Conservation (phyloP, 176 grass and related monocot genomes). For the Echinochloa phyllopogon region DNA sequence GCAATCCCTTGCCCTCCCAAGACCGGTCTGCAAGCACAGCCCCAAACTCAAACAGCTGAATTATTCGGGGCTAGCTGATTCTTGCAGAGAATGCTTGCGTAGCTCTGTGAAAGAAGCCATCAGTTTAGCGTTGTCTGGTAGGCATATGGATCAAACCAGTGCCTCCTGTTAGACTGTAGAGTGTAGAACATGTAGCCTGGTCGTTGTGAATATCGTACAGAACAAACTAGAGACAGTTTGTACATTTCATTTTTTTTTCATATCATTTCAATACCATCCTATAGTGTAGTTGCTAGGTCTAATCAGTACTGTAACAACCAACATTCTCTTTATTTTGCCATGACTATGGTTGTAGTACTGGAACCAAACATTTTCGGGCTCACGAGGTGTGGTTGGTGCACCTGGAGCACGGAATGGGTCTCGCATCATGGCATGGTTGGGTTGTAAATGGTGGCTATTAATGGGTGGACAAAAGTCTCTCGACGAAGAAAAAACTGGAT, state of each 20-base stretch:
- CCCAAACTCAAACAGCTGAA: constrained; percentile 13
- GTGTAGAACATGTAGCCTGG: background rate
- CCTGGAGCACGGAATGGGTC: constrained; percentile 26
- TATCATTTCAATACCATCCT: background rate
- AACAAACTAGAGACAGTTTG: constrained; percentile 5
- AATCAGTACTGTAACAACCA: constrained; percentile 30
- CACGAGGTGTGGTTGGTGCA: constrained; percentile 36
- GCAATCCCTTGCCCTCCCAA: constrained; percentile 39
- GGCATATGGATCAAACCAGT: constrained; percentile 28
- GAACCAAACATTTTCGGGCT: constrained; percentile 6
- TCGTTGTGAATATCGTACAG: background rate
- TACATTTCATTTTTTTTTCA: constrained; percentile 5
- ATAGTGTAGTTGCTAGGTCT: constrained; percentile 34
- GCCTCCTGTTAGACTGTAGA: constrained; percentile 26
- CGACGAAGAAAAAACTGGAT: background rate
- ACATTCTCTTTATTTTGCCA: constrained; percentile 21
- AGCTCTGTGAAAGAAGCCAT: constrained; percentile 61
- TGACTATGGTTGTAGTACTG: constrained; percentile 27
- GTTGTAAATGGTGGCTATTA: background rate
- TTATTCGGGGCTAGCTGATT: constrained; percentile 32
- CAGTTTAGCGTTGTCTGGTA: constrained; percentile 32
- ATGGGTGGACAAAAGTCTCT: constrained; percentile 16
- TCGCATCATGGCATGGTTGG: background rate
- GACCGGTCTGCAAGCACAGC: constrained; percentile 56
- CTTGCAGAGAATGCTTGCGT: constrained; percentile 68